Conservation (phyloP, 75 land plant species). For the Isoetes taiwanensis region DNA sequence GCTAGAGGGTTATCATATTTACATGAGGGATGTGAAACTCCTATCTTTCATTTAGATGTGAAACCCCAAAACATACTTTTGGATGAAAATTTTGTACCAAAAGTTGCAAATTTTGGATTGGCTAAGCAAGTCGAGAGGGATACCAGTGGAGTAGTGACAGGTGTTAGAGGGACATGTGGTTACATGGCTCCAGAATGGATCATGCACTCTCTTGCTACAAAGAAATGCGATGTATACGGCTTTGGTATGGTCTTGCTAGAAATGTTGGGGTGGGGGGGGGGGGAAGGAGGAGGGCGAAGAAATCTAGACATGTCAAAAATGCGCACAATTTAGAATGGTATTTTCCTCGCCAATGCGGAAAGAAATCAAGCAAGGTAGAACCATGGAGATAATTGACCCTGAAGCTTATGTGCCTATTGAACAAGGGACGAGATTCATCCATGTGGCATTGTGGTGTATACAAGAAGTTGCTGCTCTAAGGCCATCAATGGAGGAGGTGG, state of each 20-base stretch:
- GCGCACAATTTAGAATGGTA: not conserved
- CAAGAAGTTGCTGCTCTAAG: not conserved
- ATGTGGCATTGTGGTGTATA: conserved; percentile 1
- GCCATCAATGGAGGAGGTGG: conserved; percentile 4
- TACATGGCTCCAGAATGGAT: conserved; percentile 10
- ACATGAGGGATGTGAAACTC: no score
- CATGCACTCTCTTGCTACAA: conserved; percentile 25
- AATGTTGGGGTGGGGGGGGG: no score
- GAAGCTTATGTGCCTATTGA: not conserved
- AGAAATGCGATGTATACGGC: conserved; percentile 39
- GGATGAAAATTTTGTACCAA: no score
- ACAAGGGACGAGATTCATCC: not conserved
- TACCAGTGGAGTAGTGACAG: not conserved
- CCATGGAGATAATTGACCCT: not conserved
- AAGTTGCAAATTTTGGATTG: no score
- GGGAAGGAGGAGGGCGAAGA: no score
- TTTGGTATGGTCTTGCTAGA: conserved; percentile 38
- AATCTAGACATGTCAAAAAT: not conserved
- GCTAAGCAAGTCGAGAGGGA: conserved; percentile 11
- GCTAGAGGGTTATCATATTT: no score
- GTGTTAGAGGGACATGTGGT: conserved; percentile 1
- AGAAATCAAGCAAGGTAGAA: not conserved
- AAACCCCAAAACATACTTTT: no score
- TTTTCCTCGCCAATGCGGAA: not conserved
- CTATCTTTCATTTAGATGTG: no score